Percentiles rank a stretch among this genome's conserved stretches.
These are phyloP conservation scores for Pleoardoris graminearum DNA, from an alignment of 2,329 filamentous ascomycete species.

Conservation along the genomic window DNA sequence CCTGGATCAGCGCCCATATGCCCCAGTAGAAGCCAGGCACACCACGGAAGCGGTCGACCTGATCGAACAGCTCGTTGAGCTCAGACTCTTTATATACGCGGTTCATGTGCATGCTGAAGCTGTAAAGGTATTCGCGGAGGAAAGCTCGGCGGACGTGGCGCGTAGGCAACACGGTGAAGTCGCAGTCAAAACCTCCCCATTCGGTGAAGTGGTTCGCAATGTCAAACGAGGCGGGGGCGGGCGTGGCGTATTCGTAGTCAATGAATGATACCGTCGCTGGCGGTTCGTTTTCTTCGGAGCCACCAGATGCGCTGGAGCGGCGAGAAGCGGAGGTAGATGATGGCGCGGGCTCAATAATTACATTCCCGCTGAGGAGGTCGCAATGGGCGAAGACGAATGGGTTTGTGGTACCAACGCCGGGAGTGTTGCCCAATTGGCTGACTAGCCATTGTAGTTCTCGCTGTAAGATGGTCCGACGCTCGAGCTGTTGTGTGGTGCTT, in stretches of 20 bases:
- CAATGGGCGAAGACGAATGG: constrained; percentile 92
- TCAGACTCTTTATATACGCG: constrained; percentile 57
- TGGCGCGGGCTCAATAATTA: constrained; percentile 73
- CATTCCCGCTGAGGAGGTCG: constrained; percentile 93
- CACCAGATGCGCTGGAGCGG: constrained; percentile 38
- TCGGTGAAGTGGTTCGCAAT: constrained; percentile 98
- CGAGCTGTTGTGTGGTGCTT: constrained; percentile 68
- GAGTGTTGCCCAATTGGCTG: constrained; percentile 71
- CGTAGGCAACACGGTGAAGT: constrained; percentile 81
- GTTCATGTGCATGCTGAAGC: constrained; percentile 60
- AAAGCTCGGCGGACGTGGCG: constrained; percentile 76
- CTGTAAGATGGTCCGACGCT: constrained; percentile 70
- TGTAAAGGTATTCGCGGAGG: constrained; percentile 77
- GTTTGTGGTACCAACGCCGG: constrained; percentile 69
- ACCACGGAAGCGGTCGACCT: constrained; percentile 86
- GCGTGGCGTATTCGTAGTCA: constrained; percentile 97
- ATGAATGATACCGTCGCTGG: constrained; percentile 66
- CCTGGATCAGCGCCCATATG: constrained; percentile 94
- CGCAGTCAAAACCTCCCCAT: constrained; percentile 96
- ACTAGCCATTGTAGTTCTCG: constrained; percentile 73
- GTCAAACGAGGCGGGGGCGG: constrained; percentile 92
- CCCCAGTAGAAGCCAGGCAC: constrained; percentile 91
- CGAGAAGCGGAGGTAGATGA: constrained; percentile 40
- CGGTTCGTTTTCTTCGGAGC: constrained; percentile 34
- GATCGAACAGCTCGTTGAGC: constrained; percentile 68